These are phyloP conservation scores for Epithemia pelagica DNA, from an alignment of 108 stramenopile species.

Conservation along the genomic window DNA sequence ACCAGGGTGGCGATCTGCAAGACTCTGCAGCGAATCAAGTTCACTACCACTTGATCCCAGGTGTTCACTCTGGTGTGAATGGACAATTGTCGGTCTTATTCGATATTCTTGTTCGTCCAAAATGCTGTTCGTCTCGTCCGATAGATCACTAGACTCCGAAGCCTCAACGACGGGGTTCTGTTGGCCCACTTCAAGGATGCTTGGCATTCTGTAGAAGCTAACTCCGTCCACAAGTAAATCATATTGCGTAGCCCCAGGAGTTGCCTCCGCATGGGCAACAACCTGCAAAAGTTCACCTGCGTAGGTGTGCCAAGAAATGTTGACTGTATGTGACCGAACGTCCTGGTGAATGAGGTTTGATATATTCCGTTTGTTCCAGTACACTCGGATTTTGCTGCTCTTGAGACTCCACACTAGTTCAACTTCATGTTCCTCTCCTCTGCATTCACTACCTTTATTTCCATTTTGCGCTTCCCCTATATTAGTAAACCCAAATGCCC, in stretches of 20 bases:
- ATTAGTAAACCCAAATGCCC: conserved; percentile 26
- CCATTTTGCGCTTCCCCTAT: conserved; percentile 12
- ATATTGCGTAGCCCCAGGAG: conserved; percentile 41
- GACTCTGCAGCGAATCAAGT: not conserved
- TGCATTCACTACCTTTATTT: conserved; percentile 12
- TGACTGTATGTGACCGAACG: conserved; percentile 3
- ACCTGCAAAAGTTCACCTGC: conserved; percentile 20
- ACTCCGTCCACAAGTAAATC: conserved; percentile 60
- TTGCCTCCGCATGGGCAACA: conserved; percentile 16
- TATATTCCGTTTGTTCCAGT: conserved; percentile 34
- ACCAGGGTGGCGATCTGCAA: not conserved
- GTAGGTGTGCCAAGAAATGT: conserved; percentile 27
- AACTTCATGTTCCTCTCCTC: conserved; percentile 44
- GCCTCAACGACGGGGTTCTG: not conserved
- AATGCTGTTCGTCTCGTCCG: not conserved
- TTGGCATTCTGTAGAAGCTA: conserved; percentile 49
- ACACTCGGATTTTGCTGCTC: conserved; percentile 31
- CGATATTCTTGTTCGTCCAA: not conserved
- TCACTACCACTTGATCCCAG: not conserved
- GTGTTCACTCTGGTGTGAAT: not conserved
- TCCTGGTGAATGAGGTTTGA: conserved; percentile 12
- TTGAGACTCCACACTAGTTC: conserved; percentile 39
- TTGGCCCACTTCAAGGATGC: conserved; percentile 39
- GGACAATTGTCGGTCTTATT: not conserved
- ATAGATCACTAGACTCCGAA: not conserved